Evolutionary conservation across 2,329 filamentous ascomycete genomes (phyloP), one percentile per base, ranked within the genome.

Genomic region (Diaporthe velutina): DNA sequence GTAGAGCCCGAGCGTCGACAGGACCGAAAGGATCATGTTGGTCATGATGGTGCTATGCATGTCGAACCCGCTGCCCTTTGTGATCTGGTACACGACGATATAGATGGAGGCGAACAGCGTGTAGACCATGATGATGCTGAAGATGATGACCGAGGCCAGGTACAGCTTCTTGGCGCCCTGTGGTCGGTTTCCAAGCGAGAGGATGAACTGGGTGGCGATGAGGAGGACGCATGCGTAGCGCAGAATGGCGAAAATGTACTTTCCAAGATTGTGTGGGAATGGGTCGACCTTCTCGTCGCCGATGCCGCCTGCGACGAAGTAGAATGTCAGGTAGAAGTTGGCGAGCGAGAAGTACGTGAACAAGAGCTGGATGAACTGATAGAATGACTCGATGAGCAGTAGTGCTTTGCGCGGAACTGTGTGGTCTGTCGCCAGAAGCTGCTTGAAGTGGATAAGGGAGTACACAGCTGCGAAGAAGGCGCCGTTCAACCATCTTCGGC

Each of bases 321-420:
- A 99, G 86, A 99, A 99, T 74, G 96, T 98, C 70, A 99, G 92
- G 84, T 98, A 99, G 88, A 98, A 99, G 87, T 99, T 99, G 83
- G 96, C 96, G 54, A 99, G 91, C 15, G 96, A 98, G 87, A 99
- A 98, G 87, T 95, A 99, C 60, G 97, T 99, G 86, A 99, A 99
- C 76, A 98, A 84, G 19, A 99, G 91, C 81, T 95, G 94, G 79
- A 98, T 89, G 82, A 98, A 93, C 83, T 99, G 97, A 84, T 99
- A 99, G 78, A 98, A 84, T 82, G 98, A 98, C 83, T 99, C 97
- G 79, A 98, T 91, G 83, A 98, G 96, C 70, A 99, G 90, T 45
- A 99, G 89, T 33, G 98, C 89, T 85, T 99, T 99, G 78, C 97
- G 94, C 50, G 92, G 89, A 30, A 98, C 81, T 0, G 95, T 97